Conservation (phyloP, 108 stramenopile genomes). For the Schizochytrium sp. region DNA sequence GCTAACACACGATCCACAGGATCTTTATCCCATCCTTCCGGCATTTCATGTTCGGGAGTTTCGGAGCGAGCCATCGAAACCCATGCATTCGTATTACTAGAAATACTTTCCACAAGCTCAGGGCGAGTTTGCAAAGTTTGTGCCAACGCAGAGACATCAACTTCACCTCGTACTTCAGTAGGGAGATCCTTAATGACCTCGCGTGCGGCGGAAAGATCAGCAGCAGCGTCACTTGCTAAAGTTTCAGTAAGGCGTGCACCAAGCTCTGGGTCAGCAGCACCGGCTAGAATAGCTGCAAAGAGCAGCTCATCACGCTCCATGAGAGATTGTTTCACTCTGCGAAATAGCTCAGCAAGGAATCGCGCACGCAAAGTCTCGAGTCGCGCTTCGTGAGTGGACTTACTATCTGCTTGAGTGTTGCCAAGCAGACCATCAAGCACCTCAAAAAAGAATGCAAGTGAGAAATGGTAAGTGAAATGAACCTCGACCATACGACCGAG, state of each 20-base stretch:
- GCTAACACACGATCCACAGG: slow-evolving; percentile 79
- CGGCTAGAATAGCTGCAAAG: neutral
- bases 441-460: slow-evolving; percentile 52
- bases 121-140: neutral
- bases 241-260: neutral
- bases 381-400: neutral
- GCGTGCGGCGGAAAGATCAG: neutral
- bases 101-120: neutral
- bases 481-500: slow-evolving; percentile 65
- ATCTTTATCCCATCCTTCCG: neutral
- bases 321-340: neutral
- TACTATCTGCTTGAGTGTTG: neutral
- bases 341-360: neutral
- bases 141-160: slow-evolving; percentile 19
- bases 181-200: neutral
- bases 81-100: neutral
- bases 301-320: neutral
- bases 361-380: neutral
- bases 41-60: neutral
- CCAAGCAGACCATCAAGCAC: neutral
- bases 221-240: slow-evolving; percentile 8
- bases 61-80: neutral
- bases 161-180: neutral
- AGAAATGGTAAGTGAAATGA: slow-evolving; percentile 73
- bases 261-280: neutral